Base-by-base conservation (phyloP, 768 basidiomycete species). In the Phylloporus sp. region DNA sequence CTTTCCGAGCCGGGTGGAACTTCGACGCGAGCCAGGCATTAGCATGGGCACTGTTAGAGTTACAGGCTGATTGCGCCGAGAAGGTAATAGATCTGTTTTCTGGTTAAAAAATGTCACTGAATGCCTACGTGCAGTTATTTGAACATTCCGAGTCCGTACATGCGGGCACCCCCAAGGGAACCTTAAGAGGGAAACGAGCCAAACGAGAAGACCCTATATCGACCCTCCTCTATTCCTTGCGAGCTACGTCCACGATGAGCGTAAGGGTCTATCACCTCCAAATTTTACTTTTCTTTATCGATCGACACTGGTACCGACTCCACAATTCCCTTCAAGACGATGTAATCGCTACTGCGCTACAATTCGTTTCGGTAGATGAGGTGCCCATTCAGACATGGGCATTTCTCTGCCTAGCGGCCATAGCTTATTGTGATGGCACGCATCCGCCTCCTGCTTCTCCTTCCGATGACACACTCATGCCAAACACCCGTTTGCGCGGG, bases 281-380 rank as follows among this genome's bases (percentile, higher is more conserved):
- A 65, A 72, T 82, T 9, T 71, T 96, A 4, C 78, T 94, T 20
- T 96, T 97, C 70, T 72, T 96, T 61, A 77, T 93, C 50, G 81
- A 88, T 55, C 75, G 80, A 21, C 82, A 94, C 60, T 92, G 89
- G 89, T 22, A 53, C 13, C 60, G 71, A 20, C 64, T 96, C 20
- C 82, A 88, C 50, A 61, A 69, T 27, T 65, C 71, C 5, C 71
- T 86, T 31, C 83, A 82, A 52, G 67, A 70, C 36, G 73, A 78
- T 3, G 70, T 92, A 27, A 66, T 84, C 39, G 57, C 70, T 18
- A 65, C 72, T 2, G 74, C 93, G 23, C 58, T 82, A 10, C 75
- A 79, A 38, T 74, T 84, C 29, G 69, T 94, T 26, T 73, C 81
- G 5, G 68, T 76, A 22, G 82, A 87, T 32, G 86, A 92, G 39